Base-by-base conservation (phyloP, 2,329 filamentous ascomycete genomes). In the Parastagonospora avenae region DNA sequence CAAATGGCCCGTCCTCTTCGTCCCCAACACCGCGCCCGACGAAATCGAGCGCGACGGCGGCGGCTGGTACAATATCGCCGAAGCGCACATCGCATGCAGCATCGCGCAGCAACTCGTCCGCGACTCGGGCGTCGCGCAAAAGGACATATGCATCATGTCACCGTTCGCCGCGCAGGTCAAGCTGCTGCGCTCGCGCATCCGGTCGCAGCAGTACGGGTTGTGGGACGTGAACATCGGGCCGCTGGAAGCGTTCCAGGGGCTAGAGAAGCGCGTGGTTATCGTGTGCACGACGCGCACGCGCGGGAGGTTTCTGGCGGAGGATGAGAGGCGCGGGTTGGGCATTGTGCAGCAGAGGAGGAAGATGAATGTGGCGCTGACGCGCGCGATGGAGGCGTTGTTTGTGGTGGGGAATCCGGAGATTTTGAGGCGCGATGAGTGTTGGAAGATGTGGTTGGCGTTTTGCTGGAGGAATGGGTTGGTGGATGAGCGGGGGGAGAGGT, bases 141-240 rank as follows among this genome's bases (percentile, higher is more conserved):
- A 62, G 12, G 74, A 78, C 37, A 74, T 79, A 32, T 73, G 71
- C 49, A 73, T 79, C 51, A 79, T 79, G 67, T 69, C 69, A 14
- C 77, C 77, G 5, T 79, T 79, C 55, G 66, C 71, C n/a, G 73
- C 76, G 8, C 77, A 79, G 55, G 77, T 79, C 30, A 66, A 67
- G 33, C 55, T 68, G 8, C 63, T 79, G n/a, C 73, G 77, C 31
- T 49, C 62, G 4, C 32, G 63, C 8, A 73, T 77, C 11, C 69
- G 77, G 8, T 57, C 54, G 38, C 4, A 16, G 42, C 16, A 42
- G 60, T 46, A 19, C 41, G 63, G 62, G 6, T 55, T 76, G 8
- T 68, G 70, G 59, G 63, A 69, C 24, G 68, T 79, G 7, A 78
- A 78, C 43, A 76, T 79, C 37, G 77, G 77, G 2, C 77, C 77